phyloP scores from a whole-genome alignment of 2,329 filamentous ascomycete species.

The Plectosphaerella sp. region DNA sequence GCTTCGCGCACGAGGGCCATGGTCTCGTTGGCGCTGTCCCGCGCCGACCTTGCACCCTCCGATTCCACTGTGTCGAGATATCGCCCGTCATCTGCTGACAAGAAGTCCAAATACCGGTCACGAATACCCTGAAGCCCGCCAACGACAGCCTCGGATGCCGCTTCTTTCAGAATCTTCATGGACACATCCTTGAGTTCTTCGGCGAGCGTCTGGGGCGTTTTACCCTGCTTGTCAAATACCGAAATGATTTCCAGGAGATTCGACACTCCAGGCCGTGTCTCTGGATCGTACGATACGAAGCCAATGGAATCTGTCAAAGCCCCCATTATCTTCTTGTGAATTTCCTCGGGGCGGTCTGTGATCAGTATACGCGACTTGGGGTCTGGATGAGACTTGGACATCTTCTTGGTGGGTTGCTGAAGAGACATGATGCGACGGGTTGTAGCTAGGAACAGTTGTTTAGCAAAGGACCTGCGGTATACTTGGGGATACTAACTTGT shows the following conservation, averaged over 20 bases:
- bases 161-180: constrained; percentile 38
- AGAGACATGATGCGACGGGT: constrained; percentile 89
- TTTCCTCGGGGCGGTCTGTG: constrained; percentile 62
- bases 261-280: constrained; percentile 71
- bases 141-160: constrained; percentile 55
- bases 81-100: constrained; percentile 39
- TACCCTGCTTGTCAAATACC: constrained; percentile 50
- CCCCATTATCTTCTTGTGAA: constrained; percentile 63
- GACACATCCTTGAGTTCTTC: constrained; percentile 29
- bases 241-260: constrained; percentile 82
- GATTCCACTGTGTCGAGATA: constrained; percentile 54
- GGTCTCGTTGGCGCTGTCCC: constrained; percentile 52
- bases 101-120: constrained; percentile 49
- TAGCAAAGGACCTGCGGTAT: not conserved
- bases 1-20: constrained; percentile 49
- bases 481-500: constrained; percentile 49
- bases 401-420: constrained; percentile 71
- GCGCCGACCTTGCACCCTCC: constrained; percentile 58
- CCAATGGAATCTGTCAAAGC: constrained; percentile 73
- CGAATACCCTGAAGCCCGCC: constrained; percentile 49
- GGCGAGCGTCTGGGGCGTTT: constrained; percentile 35
- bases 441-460: constrained; percentile 47
- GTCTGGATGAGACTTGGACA: constrained; percentile 84
- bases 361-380: constrained; percentile 76
- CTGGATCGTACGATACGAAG: constrained; percentile 67